phyloP scores from a whole-genome alignment of 352 stramenopile genomes.

The Achlya hypogyna region DNA sequence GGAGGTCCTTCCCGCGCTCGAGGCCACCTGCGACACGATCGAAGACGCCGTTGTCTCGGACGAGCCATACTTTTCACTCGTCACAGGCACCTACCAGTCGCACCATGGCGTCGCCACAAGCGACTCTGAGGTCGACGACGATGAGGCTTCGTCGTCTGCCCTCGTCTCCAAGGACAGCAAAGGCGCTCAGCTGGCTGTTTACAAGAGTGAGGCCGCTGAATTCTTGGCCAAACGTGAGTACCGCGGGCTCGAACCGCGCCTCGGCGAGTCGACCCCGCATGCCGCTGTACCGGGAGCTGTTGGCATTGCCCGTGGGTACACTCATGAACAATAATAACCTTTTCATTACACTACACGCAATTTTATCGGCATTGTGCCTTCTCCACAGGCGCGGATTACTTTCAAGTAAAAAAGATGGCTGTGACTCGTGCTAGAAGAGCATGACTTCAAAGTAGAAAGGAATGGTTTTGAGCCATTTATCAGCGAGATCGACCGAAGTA shows the following conservation, averaged over 20 bases:
- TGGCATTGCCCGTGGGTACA: slow-evolving; percentile 72
- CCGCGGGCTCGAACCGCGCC: slow-evolving; percentile 63
- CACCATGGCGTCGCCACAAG: slow-evolving; percentile 18
- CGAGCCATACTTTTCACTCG: slow-evolving; percentile 73
- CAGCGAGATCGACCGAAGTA: no score
- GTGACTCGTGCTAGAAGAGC: no score
- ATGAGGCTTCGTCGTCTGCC: slow-evolving; percentile 25
- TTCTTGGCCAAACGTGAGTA: slow-evolving; percentile 68
- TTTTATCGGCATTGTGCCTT: no score
- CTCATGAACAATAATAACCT: slow-evolving; percentile 31
- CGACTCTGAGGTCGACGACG: slow-evolving; percentile 23
- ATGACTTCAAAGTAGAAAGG: no score
- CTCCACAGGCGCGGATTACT: no score
- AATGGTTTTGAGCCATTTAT: no score
- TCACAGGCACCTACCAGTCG: slow-evolving; percentile 65
- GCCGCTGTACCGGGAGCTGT: slow-evolving; percentile 59
- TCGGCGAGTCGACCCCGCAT: slow-evolving; percentile 69
- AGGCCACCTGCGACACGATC: slow-evolving; percentile 21
- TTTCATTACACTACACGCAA: no score
- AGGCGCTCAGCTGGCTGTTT: slow-evolving; percentile 42
- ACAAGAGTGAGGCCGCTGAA: slow-evolving; percentile 63
- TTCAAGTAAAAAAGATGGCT: no score
- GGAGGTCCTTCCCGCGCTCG: slow-evolving; percentile 59
- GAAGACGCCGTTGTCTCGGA: slow-evolving; percentile 36
- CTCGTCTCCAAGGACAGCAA: slow-evolving; percentile 46